Base-by-base conservation (phyloP, 2,329 filamentous ascomycete genomes). In the Pseudocercospora musae region DNA sequence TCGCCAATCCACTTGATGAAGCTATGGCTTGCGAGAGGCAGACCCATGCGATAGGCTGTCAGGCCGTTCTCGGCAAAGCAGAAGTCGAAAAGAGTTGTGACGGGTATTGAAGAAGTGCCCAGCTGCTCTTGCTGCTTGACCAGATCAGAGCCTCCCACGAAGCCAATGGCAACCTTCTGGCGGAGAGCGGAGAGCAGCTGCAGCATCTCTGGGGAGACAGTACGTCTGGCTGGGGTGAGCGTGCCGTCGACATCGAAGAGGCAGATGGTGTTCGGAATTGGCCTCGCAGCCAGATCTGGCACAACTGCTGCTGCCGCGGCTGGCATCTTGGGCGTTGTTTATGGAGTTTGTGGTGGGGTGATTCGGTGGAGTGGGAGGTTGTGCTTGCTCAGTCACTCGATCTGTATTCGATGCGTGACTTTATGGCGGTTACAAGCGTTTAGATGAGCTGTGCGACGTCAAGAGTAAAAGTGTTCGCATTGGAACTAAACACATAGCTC, bases 191-290 rank as follows among this genome's bases (percentile, higher is more conserved):
- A 84, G 73, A 98, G 91, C 66, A 94, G 82, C 67, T 86, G 78
- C 68, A 96, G 89, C 84, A 96, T 95, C 77, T 96, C 90, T 59
- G 90, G 87, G 40, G 87, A 87, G 70, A 86, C 91, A 52, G 62
- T 58, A 71, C 84, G 83, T 69, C 95, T 87, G 50, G 95, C 88
- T 46, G 87, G 89, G 15, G 92, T 95, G 70, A 99, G 86, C 29
- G 95, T 97, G 74, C 87, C 91, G 77, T 99, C 95, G 64, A 99
- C 95, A 79, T 99, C 95, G 79, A 99, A 99, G 67, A 99, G 89
- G 74, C 87, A 88, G 78, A 99, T 90, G 68, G 94, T 98, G 84
- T 95, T 92, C 81, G 93, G 91, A 78, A 97, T 81, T 48, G 91
- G 91, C 70, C 95, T 91, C 72, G 94, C 84, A 76, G 89, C 85